Evolutionary conservation across 2,329 filamentous ascomycete species (phyloP), one percentile per base, ranked within the genome.

Genomic region (Sarocladium brachiariae): DNA sequence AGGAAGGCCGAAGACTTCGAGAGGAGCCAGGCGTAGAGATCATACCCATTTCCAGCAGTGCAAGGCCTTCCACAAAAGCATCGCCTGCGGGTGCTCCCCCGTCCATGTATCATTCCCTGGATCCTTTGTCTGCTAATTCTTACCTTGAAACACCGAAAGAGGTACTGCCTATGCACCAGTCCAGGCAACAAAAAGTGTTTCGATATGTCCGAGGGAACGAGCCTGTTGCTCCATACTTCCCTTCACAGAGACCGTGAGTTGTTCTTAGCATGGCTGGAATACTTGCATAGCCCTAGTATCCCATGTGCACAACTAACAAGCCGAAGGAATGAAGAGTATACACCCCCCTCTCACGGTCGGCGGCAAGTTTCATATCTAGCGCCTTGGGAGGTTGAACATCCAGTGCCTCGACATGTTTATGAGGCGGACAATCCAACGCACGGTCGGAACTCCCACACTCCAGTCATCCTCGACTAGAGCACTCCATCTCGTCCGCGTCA

Each of bases 1-100:
- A 53, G 21, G 48, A 55, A 39, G 43, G 51, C 9, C 52, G 53
- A 30, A 54, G 57, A 2, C 33, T 57, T 19, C 35, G 54, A 11
- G 52, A 51, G 27, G 55, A 51, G 10, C 52, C 50, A 13, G 16
- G 31, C 18, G 50, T 31, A 38, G 50, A 54, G 18, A 24, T 46
- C 38, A 53, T 43, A 10, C 49, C 34, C 8, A 19, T 34, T 7
- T 18, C 31, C 8, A 24, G 34, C 23, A 39, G 41, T 18, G 16
- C 55, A 24, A n/a, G 25, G 11, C 18, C 6, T 31, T 23, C 37
- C 21, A 18, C 34, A 41, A 16, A 45, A 24, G 24, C 46, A 6
- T 3, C 16, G 11, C 16, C n/a, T 8, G 10, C 9, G 3, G 18
- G 27, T 19, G 27, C 3, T 9, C 24, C n/a, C 2, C 43, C 5